Base-by-base conservation (phyloP, 1,284 basidiomycete species). In the Mrakiaceae sp. region DNA sequence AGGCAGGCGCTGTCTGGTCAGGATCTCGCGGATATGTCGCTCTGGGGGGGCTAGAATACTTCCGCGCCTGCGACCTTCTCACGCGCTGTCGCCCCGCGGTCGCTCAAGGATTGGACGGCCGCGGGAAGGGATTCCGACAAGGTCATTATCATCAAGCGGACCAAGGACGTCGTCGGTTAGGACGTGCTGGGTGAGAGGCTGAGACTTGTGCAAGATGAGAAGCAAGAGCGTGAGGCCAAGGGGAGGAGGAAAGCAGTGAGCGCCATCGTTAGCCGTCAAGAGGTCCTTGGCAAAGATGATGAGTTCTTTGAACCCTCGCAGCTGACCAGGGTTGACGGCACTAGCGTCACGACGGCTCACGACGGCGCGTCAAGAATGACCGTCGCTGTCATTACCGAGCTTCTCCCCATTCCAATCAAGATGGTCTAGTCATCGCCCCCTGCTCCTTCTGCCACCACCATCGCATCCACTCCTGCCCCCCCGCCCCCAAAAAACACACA, bases 71-170 rank as follows among this genome's bases (percentile, higher is more conserved):
- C 27, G 27, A 27, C 27, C 27, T 78, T 73, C 58, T 61, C 76
- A 16, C 59, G 75, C 59, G 73, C 72, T 0, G 44, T 75, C 39
- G 75, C 74, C 7, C 63, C 72, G 27, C 73, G 73, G 49, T 73
- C 70, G 5, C 59, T 73, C 46, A 68, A 66, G 3, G 56, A 70
- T 16, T 64, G 67, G 7, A 56, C 66, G 11, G 72, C 65, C 5
- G 75, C 75, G 7, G 6, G 39, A 14, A 11, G 12, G 60, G 65
- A 66, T 40, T 62, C 63, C 14, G 54, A 27, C 10, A 16, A 40
- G 9, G 60, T 66, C 11, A 27, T 27, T 27, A 27, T 27, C 27
- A 8, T 66, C 52, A 56, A 54, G 27, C 65, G 63, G n/a, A 56
- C 62, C 39, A 49, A 60, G 53, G 62, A 10, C 55, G 1, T 7